Conservation (phyloP, 306 rosid species). For the Vicia villosa region DNA sequence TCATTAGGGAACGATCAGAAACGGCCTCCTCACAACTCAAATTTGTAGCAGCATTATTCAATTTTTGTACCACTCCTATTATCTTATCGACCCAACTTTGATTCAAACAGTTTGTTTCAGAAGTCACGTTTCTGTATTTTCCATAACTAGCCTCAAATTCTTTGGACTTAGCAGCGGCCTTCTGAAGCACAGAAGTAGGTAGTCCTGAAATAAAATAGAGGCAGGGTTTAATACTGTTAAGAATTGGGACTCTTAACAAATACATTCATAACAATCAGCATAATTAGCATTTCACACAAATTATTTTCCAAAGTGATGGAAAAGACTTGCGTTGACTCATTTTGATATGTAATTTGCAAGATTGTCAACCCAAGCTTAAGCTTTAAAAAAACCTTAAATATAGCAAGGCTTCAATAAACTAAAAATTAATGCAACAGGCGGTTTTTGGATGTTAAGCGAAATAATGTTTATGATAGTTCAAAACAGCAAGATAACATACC, state of each 20-base stretch:
- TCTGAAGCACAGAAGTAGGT: conserved; percentile 67
- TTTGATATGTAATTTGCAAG: conserved; percentile 1
- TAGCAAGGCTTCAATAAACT: conserved; percentile 2
- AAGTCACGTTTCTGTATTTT: conserved; percentile 39
- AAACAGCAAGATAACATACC: conserved; percentile 49
- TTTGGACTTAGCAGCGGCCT: conserved; percentile 75
- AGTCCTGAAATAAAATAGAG: conserved; percentile 47
- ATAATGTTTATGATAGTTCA: conserved; percentile 3
- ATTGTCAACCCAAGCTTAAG: conserved; percentile 11
- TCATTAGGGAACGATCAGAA: conserved; percentile 42
- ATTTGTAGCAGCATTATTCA: conserved; percentile 39
- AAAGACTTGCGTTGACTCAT: not conserved
- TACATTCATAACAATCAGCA: not conserved
- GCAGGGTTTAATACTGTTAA: not conserved
- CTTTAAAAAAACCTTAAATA: conserved; percentile 4
- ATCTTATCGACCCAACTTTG: conserved; percentile 48
- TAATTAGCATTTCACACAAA: conserved; percentile 12
- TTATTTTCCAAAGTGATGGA: conserved; percentile 19
- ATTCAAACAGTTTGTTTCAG: conserved; percentile 35
- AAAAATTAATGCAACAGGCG: conserved; percentile 20
- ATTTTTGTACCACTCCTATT: conserved; percentile 42
- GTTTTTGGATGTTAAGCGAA: conserved; percentile 15
- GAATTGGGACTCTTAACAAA: too few species aligned
- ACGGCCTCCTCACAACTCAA: conserved; percentile 43
- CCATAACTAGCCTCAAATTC: conserved; percentile 87